A percentile compares a stretch with the other conserved stretches of the same genome.
phyloP scores from a whole-genome alignment of 768 basidiomycete species.

The Candolleomyces eurysporus region DNA sequence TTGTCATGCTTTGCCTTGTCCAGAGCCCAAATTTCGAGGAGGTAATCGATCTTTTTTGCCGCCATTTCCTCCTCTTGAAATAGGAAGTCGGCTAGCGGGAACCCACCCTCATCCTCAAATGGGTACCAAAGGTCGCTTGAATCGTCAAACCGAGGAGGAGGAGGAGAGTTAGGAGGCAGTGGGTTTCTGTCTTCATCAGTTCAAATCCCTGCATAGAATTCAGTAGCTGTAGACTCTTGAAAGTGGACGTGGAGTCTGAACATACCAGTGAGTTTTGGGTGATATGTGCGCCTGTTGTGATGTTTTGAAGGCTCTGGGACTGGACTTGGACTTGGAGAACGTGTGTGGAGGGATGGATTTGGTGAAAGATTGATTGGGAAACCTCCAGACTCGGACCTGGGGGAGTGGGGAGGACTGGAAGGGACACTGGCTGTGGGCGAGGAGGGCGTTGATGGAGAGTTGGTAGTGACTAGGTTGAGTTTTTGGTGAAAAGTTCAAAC shows the following conservation, averaged over 20 bases:
- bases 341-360: too few species aligned
- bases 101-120: conserved; percentile 10
- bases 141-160: background rate
- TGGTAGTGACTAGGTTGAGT: background rate
- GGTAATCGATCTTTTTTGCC: conserved; percentile 17
- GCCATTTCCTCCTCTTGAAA: conserved; percentile 18
- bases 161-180: background rate
- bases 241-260: background rate
- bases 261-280: background rate
- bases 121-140: conserved; percentile 10
- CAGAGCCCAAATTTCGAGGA: conserved; percentile 24
- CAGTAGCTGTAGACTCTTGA: background rate
- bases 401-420: background rate
- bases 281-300: too few species aligned
- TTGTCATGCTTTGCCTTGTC: conserved; percentile 8
- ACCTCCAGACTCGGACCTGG: background rate
- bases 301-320: too few species aligned
- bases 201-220: background rate
- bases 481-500: background rate
- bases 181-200: background rate
- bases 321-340: too few species aligned
- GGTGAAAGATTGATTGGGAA: too few species aligned
- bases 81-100: conserved; percentile 17
- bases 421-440: background rate
- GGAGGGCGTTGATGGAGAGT: background rate